These are phyloP conservation scores for Ramularia endophylla DNA, from an alignment of 2,329 filamentous ascomycete species.

Conservation along the genomic window DNA sequence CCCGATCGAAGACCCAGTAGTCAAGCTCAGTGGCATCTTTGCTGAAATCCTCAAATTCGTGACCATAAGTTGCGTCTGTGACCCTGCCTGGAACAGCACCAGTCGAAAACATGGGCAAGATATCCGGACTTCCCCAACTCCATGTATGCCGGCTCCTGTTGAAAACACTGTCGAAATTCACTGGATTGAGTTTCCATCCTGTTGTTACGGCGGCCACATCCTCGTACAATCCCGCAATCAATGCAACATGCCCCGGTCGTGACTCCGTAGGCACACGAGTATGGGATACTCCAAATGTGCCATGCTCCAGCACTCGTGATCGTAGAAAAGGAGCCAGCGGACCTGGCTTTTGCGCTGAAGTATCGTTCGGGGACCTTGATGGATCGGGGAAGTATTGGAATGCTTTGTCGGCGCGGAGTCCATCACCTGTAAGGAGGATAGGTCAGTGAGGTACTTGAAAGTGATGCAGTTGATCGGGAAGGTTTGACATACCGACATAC, in stretches of 20 bases:
- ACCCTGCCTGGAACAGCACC: constrained; percentile 85
- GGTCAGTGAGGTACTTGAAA: constrained; percentile 5
- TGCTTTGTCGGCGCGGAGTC: constrained; percentile 93
- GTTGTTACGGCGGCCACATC: constrained; percentile 97
- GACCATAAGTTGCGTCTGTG: constrained; percentile 76
- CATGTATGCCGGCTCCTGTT: constrained; percentile 95
- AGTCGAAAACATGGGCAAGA: constrained; percentile 92
- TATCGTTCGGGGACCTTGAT: constrained; percentile 52
- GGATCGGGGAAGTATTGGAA: constrained; percentile 92
- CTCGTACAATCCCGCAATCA: constrained; percentile 95
- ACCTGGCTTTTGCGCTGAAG: constrained; percentile 60
- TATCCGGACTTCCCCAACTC: constrained; percentile 99
- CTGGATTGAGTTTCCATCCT: constrained; percentile 96
- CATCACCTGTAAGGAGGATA: constrained; percentile 57
- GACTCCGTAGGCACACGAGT: constrained; percentile 97
- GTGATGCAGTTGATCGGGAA: background rate
- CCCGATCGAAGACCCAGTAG: constrained; percentile 91
- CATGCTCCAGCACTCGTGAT: constrained; percentile 78
- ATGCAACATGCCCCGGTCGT: constrained; percentile 87
- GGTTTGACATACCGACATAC: constrained; percentile 64
- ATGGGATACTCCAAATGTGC: constrained; percentile 95
- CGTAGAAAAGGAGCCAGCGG: constrained; percentile 87
- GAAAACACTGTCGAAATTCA: constrained; percentile 98
- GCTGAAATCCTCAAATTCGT: constrained; percentile 87
- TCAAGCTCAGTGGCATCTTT: constrained; percentile 75